Evolutionary conservation across 441 rosid species (phyloP).

Genomic region (Corymbia citriodora): DNA sequence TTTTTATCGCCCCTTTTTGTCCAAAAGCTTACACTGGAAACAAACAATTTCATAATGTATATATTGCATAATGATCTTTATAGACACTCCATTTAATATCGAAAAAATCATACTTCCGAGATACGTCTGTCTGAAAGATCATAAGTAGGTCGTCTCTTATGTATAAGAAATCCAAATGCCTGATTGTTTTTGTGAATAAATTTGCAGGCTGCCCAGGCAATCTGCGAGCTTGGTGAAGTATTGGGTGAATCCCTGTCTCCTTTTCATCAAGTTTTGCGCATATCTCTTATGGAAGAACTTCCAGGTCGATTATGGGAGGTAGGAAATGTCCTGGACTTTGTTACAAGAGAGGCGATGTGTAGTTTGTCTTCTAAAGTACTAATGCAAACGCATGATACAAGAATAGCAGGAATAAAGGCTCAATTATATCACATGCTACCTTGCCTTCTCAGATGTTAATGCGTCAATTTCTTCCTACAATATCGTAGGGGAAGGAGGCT

Average conservation of each 20-base stretch:
- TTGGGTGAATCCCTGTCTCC: slow-evolving; percentile 81
- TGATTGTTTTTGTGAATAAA: slow-evolving; percentile 3
- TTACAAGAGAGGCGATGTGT: not conserved
- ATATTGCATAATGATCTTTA: not conserved
- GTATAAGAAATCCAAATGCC: not conserved
- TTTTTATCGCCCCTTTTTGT: not conserved
- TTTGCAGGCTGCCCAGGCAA: slow-evolving; percentile 79
- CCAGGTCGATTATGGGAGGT: slow-evolving; percentile 98
- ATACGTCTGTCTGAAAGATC: not conserved
- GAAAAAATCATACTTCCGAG: too few relatives aligned
- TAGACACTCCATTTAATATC: not conserved
- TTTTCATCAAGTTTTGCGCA: slow-evolving; percentile 43
- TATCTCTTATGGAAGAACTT: slow-evolving; percentile 70
- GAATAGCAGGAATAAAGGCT: not conserved
- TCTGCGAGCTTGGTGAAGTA: slow-evolving; percentile 74
- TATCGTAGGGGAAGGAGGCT: slow-evolving; percentile 82
- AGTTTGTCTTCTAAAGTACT: not conserved
- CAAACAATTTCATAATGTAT: not conserved
- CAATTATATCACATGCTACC: not conserved
- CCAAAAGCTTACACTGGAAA: not conserved
- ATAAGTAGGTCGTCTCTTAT: not conserved
- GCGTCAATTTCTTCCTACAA: not conserved
- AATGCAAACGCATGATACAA: not conserved
- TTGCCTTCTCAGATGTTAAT: not conserved
- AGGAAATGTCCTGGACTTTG: not conserved